These are phyloP conservation scores for Botrytis sinoallii DNA, from an alignment of 2,329 filamentous ascomycete species.

Conservation along the genomic window DNA sequence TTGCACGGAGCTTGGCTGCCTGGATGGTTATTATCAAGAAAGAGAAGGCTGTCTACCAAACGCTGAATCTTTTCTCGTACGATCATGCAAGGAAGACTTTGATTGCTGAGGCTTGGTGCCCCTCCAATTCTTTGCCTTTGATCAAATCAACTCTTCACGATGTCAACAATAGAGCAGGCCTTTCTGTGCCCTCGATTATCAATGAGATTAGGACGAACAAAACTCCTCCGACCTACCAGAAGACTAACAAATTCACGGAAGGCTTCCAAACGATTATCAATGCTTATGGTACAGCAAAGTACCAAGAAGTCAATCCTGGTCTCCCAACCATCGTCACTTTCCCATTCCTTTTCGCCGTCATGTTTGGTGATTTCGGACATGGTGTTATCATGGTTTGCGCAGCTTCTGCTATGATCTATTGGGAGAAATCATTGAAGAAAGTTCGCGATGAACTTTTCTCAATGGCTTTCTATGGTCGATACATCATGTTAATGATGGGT, in stretches of 20 bases:
- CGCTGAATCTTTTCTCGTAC: constrained; percentile 94
- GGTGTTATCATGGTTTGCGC: constrained; percentile 83
- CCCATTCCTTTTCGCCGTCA: constrained; percentile 99
- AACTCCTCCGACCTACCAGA: constrained; percentile 94
- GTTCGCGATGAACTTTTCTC: constrained; percentile 89
- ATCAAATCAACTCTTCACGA: constrained; percentile 94
- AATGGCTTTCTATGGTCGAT: constrained; percentile 98
- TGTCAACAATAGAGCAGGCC: constrained; percentile 90
- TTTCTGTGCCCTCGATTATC: constrained; percentile 97
- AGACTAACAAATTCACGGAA: constrained; percentile 97
- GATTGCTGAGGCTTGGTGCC: constrained; percentile 97
- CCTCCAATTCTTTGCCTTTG: constrained; percentile 80
- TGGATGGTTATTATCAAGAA: constrained; percentile 99
- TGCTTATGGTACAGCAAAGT: constrained; percentile 95
- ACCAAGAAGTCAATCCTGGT: constrained; percentile 94
- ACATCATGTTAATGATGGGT: constrained; percentile 98
- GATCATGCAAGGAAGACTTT: constrained; percentile 92
- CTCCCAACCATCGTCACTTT: constrained; percentile 95
- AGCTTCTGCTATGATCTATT: constrained; percentile 91
- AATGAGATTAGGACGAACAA: constrained; percentile 97
- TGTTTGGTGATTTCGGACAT: constrained; percentile 98
- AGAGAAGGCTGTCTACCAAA: constrained; percentile 96
- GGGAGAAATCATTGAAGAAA: constrained; percentile 90
- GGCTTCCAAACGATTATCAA: constrained; percentile 99
- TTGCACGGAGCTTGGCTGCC: constrained; percentile 84